Conservation (phyloP, 2,329 filamentous ascomycete genomes). For the Neospermospora avenae region DNA sequence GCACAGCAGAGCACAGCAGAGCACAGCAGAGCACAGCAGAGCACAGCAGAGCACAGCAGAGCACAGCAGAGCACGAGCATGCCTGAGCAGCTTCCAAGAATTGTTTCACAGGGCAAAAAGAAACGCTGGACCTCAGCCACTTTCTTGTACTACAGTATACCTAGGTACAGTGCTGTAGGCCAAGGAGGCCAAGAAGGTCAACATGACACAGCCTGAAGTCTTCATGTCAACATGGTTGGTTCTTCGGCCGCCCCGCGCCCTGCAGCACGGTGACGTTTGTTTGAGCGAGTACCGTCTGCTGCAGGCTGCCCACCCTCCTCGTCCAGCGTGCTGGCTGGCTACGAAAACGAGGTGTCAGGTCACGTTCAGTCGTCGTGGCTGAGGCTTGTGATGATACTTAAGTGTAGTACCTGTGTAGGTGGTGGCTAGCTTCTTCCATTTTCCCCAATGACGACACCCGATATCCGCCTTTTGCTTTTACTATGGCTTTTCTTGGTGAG, state of each 20-base stretch:
- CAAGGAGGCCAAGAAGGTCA: background rate
- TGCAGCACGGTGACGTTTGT: slow-evolving; percentile 5
- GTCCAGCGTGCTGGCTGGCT: background rate
- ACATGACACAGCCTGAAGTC: background rate
- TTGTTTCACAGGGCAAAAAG: slow-evolving; percentile 5
- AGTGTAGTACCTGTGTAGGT: no score
- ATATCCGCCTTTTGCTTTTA: no score
- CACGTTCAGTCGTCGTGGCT: background rate
- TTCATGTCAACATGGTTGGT: background rate
- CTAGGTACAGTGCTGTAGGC: background rate
- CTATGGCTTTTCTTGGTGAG: no score
- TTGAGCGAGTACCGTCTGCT: background rate
- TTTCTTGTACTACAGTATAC: background rate
- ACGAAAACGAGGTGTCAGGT: background rate
- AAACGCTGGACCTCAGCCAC: background rate
- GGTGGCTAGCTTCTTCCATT: no score
- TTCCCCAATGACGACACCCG: no score
- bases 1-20: no score
- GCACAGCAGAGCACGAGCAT: background rate
- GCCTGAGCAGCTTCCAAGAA: slow-evolving; percentile 2
- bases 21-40: no score
- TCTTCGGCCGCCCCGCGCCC: background rate
- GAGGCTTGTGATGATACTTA: background rate
- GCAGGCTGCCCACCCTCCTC: background rate
- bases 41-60: no score